Evolutionary conservation across 768 basidiomycete genomes (phyloP).

Genomic region (Naganishia randhawae): DNA sequence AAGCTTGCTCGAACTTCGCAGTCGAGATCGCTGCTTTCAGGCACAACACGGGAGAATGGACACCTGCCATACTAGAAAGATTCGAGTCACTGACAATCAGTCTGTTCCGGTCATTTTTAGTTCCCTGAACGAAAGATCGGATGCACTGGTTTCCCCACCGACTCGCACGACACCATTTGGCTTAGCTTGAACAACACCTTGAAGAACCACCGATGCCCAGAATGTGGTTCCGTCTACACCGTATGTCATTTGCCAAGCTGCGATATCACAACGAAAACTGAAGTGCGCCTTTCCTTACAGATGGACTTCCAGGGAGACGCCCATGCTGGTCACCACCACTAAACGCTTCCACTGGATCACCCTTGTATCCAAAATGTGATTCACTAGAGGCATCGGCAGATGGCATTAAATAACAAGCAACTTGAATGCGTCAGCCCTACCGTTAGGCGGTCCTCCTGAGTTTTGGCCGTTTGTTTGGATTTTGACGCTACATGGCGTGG

Average conservation of each 20-base stretch:
- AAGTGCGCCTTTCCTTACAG: neutral
- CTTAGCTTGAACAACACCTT: conserved; percentile 62
- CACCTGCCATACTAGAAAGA: neutral
- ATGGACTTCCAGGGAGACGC: conserved; percentile 34
- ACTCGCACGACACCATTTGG: conserved; percentile 93
- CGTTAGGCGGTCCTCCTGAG: too few species aligned
- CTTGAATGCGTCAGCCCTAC: neutral
- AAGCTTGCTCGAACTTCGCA: neutral
- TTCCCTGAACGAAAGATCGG: conserved; percentile 79
- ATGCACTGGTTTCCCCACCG: conserved; percentile 90
- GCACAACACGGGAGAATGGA: neutral
- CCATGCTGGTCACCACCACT: conserved; percentile 32
- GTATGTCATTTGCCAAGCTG: neutral
- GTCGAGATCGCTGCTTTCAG: neutral
- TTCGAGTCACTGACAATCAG: neutral
- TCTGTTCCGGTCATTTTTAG: conserved; percentile 52
- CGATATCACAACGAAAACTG: neutral
- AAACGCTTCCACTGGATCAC: conserved; percentile 22
- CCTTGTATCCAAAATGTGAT: conserved; percentile 24
- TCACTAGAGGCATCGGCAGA: conserved; percentile 19
- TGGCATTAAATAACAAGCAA: conserved; percentile 22
- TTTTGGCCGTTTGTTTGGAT: too few species aligned
- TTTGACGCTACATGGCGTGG: too few species aligned
- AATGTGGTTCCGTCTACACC: conserved; percentile 71
- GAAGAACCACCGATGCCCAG: conserved; percentile 68